Evolutionary conservation across 805 yeast species (phyloP).

Genomic region (Barnettozyma pratensis): DNA sequence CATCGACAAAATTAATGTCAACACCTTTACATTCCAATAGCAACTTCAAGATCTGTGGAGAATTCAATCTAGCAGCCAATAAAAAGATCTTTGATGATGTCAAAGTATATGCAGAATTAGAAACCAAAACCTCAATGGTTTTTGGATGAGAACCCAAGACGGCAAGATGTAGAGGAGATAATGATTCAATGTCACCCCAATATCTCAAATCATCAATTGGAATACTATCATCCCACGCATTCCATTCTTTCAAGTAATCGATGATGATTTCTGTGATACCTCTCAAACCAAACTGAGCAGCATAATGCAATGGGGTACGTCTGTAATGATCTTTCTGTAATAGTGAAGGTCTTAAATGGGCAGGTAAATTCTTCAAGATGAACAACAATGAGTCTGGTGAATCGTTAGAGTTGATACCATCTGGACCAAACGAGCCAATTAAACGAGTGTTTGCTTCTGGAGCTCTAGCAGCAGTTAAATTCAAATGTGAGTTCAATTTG

Average conservation of each 20-base stretch:
- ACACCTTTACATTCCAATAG: slow-evolving; percentile 54
- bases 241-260: slow-evolving; percentile 53
- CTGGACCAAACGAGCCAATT: slow-evolving; percentile 52
- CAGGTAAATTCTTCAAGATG: slow-evolving; percentile 52
- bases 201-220: slow-evolving; percentile 50
- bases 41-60: slow-evolving; percentile 48
- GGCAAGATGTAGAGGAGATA: slow-evolving; percentile 80
- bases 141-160: slow-evolving; percentile 78
- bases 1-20: slow-evolving; percentile 58
- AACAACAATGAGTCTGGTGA: slow-evolving; percentile 55
- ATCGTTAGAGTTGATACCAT: slow-evolving; percentile 56
- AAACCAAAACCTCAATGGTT: slow-evolving; percentile 58
- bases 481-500: slow-evolving; percentile 8
- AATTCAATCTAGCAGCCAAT: slow-evolving; percentile 56
- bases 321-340: slow-evolving; percentile 68
- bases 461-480: slow-evolving; percentile 41
- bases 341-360: slow-evolving; percentile 48
- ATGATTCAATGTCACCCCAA: slow-evolving; percentile 71
- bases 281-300: slow-evolving; percentile 79
- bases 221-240: slow-evolving; percentile 40
- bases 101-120: slow-evolving; percentile 35
- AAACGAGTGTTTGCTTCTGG: slow-evolving; percentile 44
- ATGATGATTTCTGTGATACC: slow-evolving; percentile 56
- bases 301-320: slow-evolving; percentile 86
- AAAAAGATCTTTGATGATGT: slow-evolving; percentile 54